Evolutionary conservation across 2,329 filamentous ascomycete genomes (phyloP).

Genomic region (Aphanocladium album): DNA sequence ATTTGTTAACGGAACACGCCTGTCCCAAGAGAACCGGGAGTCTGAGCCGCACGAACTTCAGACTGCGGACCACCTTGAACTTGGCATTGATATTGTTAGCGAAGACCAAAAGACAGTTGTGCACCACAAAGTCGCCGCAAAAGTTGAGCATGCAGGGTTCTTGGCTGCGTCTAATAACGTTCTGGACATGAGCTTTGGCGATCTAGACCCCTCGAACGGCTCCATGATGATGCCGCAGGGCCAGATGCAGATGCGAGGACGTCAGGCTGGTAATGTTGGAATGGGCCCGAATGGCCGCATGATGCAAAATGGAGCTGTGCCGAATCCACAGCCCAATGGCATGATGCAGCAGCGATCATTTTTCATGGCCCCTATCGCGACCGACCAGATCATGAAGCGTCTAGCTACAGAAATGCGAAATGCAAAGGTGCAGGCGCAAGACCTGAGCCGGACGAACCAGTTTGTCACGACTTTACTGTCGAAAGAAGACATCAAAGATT

Average conservation of each 20-base stretch:
- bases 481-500: constrained; percentile 60
- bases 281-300: constrained; percentile 58
- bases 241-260: constrained; percentile 64
- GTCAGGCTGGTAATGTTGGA: constrained; percentile 63
- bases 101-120: constrained; percentile 98
- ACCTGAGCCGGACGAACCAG: constrained; percentile 74
- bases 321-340: constrained; percentile 49
- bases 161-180: constrained; percentile 70
- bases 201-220: constrained; percentile 76
- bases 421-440: constrained; percentile 80
- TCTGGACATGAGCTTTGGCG: constrained; percentile 85
- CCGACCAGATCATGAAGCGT: constrained; percentile 85
- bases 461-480: constrained; percentile 74
- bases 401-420: constrained; percentile 72
- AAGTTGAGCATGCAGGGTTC: constrained; percentile 91
- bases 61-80: constrained; percentile 84
- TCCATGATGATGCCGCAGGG: constrained; percentile 66
- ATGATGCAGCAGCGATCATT: constrained; percentile 74
- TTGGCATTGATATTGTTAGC: constrained; percentile 97
- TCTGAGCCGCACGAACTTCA: constrained; percentile 92
- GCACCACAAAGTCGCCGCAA: constrained; percentile 95
- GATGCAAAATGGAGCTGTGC: constrained; percentile 41
- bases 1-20: constrained; percentile 86
- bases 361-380: constrained; percentile 83
- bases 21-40: constrained; percentile 92